Base-by-base conservation (phyloP, 768 basidiomycete species). In the Mycena vulgaris region DNA sequence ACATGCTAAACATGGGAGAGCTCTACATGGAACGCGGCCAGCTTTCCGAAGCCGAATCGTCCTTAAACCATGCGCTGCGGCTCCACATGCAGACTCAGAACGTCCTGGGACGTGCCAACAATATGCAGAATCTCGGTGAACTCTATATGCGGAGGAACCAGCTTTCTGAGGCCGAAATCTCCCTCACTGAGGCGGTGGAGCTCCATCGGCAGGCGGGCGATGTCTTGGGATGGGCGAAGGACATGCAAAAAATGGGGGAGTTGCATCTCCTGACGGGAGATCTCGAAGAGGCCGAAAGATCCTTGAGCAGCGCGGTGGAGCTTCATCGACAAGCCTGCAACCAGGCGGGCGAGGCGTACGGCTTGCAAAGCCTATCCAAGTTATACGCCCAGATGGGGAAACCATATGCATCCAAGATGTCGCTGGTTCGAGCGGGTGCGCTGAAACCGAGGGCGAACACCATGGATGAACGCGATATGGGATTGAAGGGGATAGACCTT, bases 41-140 rank as follows among this genome's bases (percentile, higher is more conserved):
- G 48, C 69, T 75, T 25, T 67, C 58, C 2, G 69, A 74, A 21
- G 76, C 76, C 3, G 71, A 77, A 49, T 49, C 57, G 55, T 68
- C 63, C 16, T 66, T 74, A 23, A 66, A 68, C 21, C 47, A 59
- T 21, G 71, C 76, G 4, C 37, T 73, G 40, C 55, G 64, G 37
- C 69, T 77, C 5, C 69, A 77, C 47, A 45, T 58, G 42, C 74
- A 71, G 57, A 70, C 48, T 1, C 74, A 73, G 35, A 62, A 74
- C 51, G 69, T 74, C 3, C 53, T 68, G 5, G 74, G 74, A 13
- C 68, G 67, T 6, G 75, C 69, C 5, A 71, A 75, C 27, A 58
- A 37, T 35, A 42, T 76, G 60, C 68, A 71, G 19, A 69, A 31
- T 42, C 68, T 74, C 10, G 76, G 70, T 19, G 59, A 61, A 17